These are phyloP conservation scores for Powellomyces hirtus DNA, from an alignment of 192 early-diverging fungal genomes.

Conservation along the genomic window DNA sequence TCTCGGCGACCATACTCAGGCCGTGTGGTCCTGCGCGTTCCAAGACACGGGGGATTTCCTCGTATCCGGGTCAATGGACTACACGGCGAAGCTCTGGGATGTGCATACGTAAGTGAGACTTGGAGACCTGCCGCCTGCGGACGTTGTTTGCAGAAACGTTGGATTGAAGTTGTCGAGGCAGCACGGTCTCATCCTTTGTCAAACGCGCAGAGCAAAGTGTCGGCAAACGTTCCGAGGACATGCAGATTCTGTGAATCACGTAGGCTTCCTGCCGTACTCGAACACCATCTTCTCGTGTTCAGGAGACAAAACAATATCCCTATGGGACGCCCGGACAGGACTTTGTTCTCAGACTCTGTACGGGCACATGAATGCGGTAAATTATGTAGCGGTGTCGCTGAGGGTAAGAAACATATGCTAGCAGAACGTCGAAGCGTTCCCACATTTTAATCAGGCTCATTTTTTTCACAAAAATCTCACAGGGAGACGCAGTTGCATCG, in stretches of 20 bases:
- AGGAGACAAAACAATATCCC: slow-evolving; percentile 54
- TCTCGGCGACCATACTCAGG: slow-evolving; percentile 53
- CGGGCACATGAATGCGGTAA: slow-evolving; percentile 55
- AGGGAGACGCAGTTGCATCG: slow-evolving; percentile 47
- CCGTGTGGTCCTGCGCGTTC: slow-evolving; percentile 58
- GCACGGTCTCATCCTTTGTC: neutral
- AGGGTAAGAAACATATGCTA: slow-evolving; percentile 16
- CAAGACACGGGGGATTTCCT: slow-evolving; percentile 56
- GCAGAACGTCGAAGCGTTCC: neutral
- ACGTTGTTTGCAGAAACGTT: neutral
- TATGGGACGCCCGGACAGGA: slow-evolving; percentile 57
- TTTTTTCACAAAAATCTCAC: neutral
- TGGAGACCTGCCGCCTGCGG: neutral
- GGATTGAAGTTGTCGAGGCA: neutral
- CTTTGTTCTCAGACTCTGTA: slow-evolving; percentile 51
- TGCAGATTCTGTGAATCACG: slow-evolving; percentile 55
- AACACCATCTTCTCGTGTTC: slow-evolving; percentile 53
- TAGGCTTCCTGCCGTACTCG: slow-evolving; percentile 53
- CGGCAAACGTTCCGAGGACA: slow-evolving; percentile 57
- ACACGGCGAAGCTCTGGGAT: slow-evolving; percentile 60
- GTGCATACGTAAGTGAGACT: slow-evolving; percentile 40
- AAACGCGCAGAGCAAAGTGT: slow-evolving; percentile 41
- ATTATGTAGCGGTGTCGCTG: slow-evolving; percentile 38
- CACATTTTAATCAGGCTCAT: neutral
- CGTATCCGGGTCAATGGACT: slow-evolving; percentile 51